Evolutionary conservation across 2,329 filamentous ascomycete genomes (phyloP), one percentile per base, ranked within the genome.

Genomic region (Fusarium mundagurra): DNA sequence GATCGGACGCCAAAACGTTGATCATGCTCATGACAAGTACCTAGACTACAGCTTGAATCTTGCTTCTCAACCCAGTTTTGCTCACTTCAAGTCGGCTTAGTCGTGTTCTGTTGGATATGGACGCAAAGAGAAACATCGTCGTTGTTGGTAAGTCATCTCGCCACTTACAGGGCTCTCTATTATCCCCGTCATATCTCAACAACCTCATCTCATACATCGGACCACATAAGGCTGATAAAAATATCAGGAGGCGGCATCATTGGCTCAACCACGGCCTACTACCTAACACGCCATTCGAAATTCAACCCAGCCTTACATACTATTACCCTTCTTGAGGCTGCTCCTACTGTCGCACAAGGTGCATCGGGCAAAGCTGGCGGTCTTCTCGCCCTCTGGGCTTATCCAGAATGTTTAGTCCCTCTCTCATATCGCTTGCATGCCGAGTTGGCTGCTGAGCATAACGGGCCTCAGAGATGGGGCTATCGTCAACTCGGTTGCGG

Each of bases 351-450:
- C 73, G 96, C 96, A 12, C 91, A 94, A n/a, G 96, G 94, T 31
- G 96, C 96, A 43, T 98, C 95, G 14, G 96, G 96, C 45, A 98
- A 98, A 84, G 96, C 96, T 1, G 96, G 96, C 22, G 96, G 96
- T 3, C 87, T 99, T 9, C 88, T 99, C 29, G 96, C 92, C 2
- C 86, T 95, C 22, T 98, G 96, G 95, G 96, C 96, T 2, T 98
- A 98, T 80, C 96, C 96, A 0, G 87, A 86, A 65, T 92, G 90
- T 77, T 90, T 98, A 44, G 96, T 98, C 1, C 94, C 94, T 1
- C 86, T 98, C 47, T 97, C 94, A 66, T 98, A 95, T 83, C 88
- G 88, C 54, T 86, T 98, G 22, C 96, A 98, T 79, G 89, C 90
- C 39, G 91, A 98, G 78, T 87, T 99, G 18, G 93, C 96, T n/a